Evolutionary conservation across 176 grass and related monocot species (phyloP), one percentile per base, ranked within the genome.

Genomic region (Alloteropsis semialata): DNA sequence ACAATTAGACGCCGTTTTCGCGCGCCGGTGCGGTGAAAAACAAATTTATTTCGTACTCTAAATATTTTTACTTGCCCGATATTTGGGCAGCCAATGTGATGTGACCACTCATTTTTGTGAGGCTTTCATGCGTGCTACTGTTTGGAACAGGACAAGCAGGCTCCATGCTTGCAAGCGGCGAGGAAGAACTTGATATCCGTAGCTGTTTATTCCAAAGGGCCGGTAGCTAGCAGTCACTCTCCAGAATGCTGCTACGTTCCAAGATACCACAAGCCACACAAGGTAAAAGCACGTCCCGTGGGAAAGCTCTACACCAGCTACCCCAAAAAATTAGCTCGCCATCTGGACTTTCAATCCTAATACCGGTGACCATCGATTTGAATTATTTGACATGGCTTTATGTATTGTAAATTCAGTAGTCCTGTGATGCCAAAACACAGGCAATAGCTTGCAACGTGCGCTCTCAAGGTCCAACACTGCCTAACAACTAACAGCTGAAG

Each of bases 321-420:
- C 17, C 30, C 32, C n/a, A n/a, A 34, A 0, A 45, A 60, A 60
- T 12, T 14, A 3, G 14, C 4, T 36, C 34, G 34, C 5, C 54
- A 77, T 45, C 43, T 45, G 0, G 10, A 4, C 13, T 34, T 11
- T 24, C 39, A 72, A 46, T 46, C 51, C 27, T 38, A 74, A 33
- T 37, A 3, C 54, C 22, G 1, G 18, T 41, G 27, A n/a, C 2
- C 46, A 49, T 49, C 29, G 21, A 21, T 34, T 9, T 54, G 46
- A 74, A 48, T 79, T 79, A 63, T 79, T 72, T 37, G 28, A 72
- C 25, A 65, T 65, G 13, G 50, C 50, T 64, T 88, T 69, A n/a
- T n/a, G n/a, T n/a, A 81, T 75, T 84, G 57, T 59, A 48, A 61
- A 36, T 8, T 68, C 10, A 14, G 33, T 33, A 34, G 78, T 45